Base-by-base conservation (phyloP, 768 basidiomycete genomes). In the Zangia roseola region DNA sequence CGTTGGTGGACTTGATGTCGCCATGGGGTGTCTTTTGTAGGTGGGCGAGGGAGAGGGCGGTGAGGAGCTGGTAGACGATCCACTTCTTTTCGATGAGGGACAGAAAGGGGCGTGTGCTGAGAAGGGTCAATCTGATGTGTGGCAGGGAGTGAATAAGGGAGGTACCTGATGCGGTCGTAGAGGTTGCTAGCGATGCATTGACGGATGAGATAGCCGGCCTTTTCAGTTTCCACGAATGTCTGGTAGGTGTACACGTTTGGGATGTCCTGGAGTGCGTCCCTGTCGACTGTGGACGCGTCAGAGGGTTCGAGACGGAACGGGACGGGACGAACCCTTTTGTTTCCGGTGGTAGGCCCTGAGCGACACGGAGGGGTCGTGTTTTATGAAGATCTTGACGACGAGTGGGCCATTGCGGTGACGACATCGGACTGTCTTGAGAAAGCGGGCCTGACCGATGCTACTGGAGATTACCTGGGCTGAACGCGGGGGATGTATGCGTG, bases 1-100 rank as follows among this genome's bases (percentile, higher is more conserved):
- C 83, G 65, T 99, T 99, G 69, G 94, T 91, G 5, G 92, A 92
- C 69, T 97, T 98, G 74, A 99, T 88, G 67, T 98, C 95, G 10
- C 97, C 97, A 68, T 99, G 97, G 2, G 94, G 81, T n/a, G 94
- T 75, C 72, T 94, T 90, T 42, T 86, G 83, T 46, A 83, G 82
- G 21, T 91, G 81, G 0, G 91, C 84, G 57, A 91, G 90, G 20
- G 88, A 80, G 35, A 99, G 76, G 3, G 86, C 91, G 23, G 82
- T 86, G 52, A 98, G 74, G 2, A 98, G 74, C 67, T 98, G 97
- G 62, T 93, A 99, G 0, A 88, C 85, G 50, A 98, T 92, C 97
- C 95, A 99, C 64, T 91, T 92, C 79, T 98, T 98, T 74, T 99
- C 97, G 20, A 98, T 79, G 52, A 76, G 67, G 53, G 83, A 87